Base-by-base conservation (phyloP, 2,329 filamentous ascomycete species). In the Monilinia vaccinii-corymbosi region DNA sequence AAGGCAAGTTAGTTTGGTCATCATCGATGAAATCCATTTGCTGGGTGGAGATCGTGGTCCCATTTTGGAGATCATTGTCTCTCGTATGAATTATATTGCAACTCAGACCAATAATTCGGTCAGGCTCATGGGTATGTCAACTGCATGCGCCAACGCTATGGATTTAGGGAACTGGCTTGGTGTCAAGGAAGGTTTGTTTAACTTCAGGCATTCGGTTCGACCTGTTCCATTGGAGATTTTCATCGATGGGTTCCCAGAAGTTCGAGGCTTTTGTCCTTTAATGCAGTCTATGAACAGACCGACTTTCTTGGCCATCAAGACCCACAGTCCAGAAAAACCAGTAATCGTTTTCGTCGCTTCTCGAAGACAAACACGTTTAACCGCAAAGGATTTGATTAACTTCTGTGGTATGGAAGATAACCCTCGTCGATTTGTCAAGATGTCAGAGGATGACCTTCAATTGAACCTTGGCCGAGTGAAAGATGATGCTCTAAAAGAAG, bases 231-330 rank as follows among this genome's bases (percentile, higher is more conserved):
- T 99, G 44, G 93, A 99, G 72, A 89, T 97, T 47, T 99, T 90
- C 74, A 99, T 99, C 66, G 94, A 99, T 72, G 95, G 94, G 0
- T 99, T 99, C 71, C 92, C 94, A 0, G 91, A 97, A 70, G 88
- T 94, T 66, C 84, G 93, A 62, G 94, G 94, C 0, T 99, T 99
- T 77, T 97, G 93, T 69, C 91, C 94, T 0, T 75, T 99, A 65
- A 99, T 99, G 94, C 93, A 97, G 75, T 96, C 91, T 0, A 99
- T 99, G 94, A 99, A 99, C 71, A 83, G 94, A 8, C 94, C 94
- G 2, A 97, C 94, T 0, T 99, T 97, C 75, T 77, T 97, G 36
- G 94, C 94, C 0, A 94, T 99, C 73, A 97, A 99, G 74, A 91
- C 87, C 13, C 95, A 99, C 74, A 97, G 92, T 46, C 94, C 95